A percentile compares a stretch with the other conserved stretches of the same genome.
phyloP scores from a whole-genome alignment of 495 filamentous ascomycete genomes.

The Echria macrotheca region DNA sequence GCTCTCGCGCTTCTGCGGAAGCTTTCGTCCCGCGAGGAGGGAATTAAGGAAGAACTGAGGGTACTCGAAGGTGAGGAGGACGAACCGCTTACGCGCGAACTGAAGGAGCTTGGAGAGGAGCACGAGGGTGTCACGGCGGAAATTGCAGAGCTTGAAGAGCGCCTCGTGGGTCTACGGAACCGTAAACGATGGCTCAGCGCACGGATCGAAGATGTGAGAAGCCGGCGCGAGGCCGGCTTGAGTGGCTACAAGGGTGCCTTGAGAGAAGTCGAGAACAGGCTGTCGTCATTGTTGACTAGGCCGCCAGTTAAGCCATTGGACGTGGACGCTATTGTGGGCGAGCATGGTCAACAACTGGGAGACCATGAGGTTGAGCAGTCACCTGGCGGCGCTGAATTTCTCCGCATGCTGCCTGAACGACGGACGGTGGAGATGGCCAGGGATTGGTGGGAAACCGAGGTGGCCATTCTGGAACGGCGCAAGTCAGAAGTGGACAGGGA shows the following conservation, averaged over 20 bases:
- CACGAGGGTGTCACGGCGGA: constrained; percentile 49
- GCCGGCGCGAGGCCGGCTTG: constrained; percentile 46
- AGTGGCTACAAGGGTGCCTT: constrained; percentile 48
- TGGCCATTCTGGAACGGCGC: constrained; percentile 50
- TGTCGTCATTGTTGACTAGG: constrained; percentile 67
- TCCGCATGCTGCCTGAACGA: constrained; percentile 58
- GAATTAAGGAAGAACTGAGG: constrained; percentile 37
- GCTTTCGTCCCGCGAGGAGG: constrained; percentile 50
- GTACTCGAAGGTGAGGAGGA: constrained; percentile 35
- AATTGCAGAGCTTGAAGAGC: constrained; percentile 54
- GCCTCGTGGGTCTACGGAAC: constrained; percentile 62
- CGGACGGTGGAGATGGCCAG: constrained; percentile 72
- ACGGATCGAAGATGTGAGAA: constrained; percentile 59
- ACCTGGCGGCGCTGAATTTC: constrained; percentile 37
- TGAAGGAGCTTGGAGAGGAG: constrained; percentile 49
- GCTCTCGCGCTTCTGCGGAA: constrained; percentile 56
- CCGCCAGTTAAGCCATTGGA: constrained; percentile 45
- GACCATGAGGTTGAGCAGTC: constrained; percentile 8
- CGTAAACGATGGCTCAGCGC: constrained; percentile 55
- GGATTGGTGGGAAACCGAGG: constrained; percentile 69
- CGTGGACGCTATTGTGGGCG: constrained; percentile 28
- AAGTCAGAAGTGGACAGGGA: constrained; percentile 61
- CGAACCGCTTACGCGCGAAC: constrained; percentile 50
- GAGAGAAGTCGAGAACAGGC: constrained; percentile 70
- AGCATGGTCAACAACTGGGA: not conserved